A percentile compares a stretch with the other conserved stretches of the same genome.
These are phyloP conservation scores for Schizophyllum commune DNA, from an alignment of 1,284 basidiomycete genomes.

Conservation along the genomic window DNA sequence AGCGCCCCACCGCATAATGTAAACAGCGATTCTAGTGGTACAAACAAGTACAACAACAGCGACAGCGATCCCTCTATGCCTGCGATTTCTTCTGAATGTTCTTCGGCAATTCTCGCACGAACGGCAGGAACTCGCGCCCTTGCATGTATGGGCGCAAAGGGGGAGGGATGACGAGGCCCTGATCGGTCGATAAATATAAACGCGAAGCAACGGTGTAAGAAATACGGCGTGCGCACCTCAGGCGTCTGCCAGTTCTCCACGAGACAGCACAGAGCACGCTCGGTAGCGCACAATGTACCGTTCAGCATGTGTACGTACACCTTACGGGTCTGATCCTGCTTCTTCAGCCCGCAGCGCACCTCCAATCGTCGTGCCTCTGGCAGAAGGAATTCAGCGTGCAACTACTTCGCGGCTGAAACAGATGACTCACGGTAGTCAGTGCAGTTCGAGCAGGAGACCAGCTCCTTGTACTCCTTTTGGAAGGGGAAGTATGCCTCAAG, in stretches of 20 bases:
- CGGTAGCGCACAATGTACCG: constrained; percentile 95
- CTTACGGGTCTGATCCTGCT: constrained; percentile 80
- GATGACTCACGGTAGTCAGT: constrained; percentile 83
- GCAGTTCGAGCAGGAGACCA: constrained; percentile 89
- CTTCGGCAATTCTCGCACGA: constrained; percentile 78
- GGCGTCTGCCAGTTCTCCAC: constrained; percentile 99
- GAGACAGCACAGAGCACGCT: constrained; percentile 92
- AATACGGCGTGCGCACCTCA: constrained; percentile 50
- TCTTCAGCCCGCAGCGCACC: constrained; percentile 84
- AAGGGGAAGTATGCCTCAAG: constrained; percentile 99
- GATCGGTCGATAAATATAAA: constrained; percentile 6
- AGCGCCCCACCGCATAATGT: background rate
- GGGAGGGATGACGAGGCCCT: constrained; percentile 88
- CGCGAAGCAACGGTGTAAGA: background rate
- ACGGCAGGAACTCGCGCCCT: constrained; percentile 90
- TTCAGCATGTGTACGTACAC: constrained; percentile 97
- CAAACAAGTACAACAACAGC: background rate
- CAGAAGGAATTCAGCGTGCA: constrained; percentile 8
- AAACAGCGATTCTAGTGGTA: background rate
- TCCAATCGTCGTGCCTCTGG: constrained; percentile 86
- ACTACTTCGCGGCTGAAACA: background rate
- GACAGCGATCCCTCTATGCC: constrained; percentile 22
- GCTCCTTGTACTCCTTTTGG: constrained; percentile 94
- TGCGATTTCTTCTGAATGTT: constrained; percentile 69
- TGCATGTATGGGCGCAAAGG: constrained; percentile 92